Percentiles rank a stretch among this genome's conserved stretches.
Evolutionary conservation across 345 rosid species (phyloP).

Genomic region (Noccaea bulbosa): DNA sequence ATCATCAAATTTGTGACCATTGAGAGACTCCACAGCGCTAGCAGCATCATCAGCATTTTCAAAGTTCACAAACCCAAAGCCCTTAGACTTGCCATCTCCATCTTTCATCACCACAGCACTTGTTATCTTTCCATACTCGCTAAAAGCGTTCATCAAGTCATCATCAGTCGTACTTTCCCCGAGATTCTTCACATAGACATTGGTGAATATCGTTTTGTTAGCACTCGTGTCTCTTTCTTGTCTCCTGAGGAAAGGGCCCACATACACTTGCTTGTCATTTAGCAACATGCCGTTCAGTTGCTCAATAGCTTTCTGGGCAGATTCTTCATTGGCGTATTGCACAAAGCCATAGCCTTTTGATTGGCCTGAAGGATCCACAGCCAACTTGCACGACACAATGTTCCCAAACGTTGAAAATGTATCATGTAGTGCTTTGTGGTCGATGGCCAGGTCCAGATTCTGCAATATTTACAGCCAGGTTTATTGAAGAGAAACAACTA

Average conservation of each 20-base stretch:
- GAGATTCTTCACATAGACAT: conserved; percentile 87
- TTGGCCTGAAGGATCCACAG: conserved; percentile 82
- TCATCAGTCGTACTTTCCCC: conserved; percentile 73
- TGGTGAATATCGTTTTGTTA: conserved; percentile 67
- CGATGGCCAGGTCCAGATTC: conserved; percentile 87
- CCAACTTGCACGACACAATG: conserved; percentile 94
- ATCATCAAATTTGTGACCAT: conserved; percentile 72
- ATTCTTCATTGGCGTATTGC: conserved; percentile 78
- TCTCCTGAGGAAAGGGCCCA: conserved; percentile 89
- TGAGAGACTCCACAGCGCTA: conserved; percentile 81
- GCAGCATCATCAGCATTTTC: conserved; percentile 89
- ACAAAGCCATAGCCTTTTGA: conserved; percentile 97
- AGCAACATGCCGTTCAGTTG: conserved; percentile 89
- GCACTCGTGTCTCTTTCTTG: conserved; percentile 73
- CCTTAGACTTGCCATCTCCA: conserved; percentile 76
- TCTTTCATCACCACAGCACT: conserved; percentile 91
- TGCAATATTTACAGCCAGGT: conserved; percentile 42
- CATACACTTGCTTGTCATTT: conserved; percentile 95
- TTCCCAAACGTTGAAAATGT: conserved; percentile 83
- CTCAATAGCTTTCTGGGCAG: conserved; percentile 85
- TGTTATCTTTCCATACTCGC: conserved; percentile 87
- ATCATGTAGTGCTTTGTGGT: conserved; percentile 90
- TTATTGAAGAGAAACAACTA: not conserved
- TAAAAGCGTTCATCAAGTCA: conserved; percentile 65
- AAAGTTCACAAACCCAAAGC: conserved; percentile 95